Evolutionary conservation across 176 grass and related monocot genomes (phyloP).

Genomic region (Oryza glumipatula): DNA sequence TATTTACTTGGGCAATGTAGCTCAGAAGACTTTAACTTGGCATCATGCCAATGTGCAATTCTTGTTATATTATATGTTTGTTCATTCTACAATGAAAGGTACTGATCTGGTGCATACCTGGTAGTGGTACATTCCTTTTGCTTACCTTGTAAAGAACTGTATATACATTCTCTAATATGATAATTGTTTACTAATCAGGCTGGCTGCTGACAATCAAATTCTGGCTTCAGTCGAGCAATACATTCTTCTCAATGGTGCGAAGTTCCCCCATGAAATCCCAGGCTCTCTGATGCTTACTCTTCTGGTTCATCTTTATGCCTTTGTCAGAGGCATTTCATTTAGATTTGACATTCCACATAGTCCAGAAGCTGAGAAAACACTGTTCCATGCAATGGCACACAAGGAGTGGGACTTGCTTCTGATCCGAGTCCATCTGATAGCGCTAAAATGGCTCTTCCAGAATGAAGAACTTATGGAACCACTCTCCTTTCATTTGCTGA

Average conservation of each 20-base stretch:
- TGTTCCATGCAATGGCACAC: conserved; percentile 63
- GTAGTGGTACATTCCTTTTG: not conserved
- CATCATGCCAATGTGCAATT: conserved; percentile 78
- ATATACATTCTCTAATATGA: conserved; percentile 29
- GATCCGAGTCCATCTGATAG: conserved; percentile 59
- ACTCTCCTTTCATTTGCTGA: conserved; percentile 65
- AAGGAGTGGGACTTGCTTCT: conserved; percentile 77
- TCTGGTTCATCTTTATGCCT: conserved; percentile 81
- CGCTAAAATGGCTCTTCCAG: conserved; percentile 89
- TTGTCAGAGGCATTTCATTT: conserved; percentile 68
- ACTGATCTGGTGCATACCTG: conserved; percentile 26
- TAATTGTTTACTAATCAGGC: conserved; percentile 54
- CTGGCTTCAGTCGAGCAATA: conserved; percentile 96
- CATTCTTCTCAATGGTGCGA: conserved; percentile 78
- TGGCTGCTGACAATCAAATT: conserved; percentile 70
- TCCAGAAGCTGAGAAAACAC: conserved; percentile 74
- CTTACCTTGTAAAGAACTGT: conserved; percentile 15
- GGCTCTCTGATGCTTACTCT: conserved; percentile 67
- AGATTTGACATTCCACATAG: conserved; percentile 53
- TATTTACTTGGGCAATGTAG: conserved; percentile 80
- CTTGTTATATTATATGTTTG: conserved; percentile 76
- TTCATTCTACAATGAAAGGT: conserved; percentile 88
- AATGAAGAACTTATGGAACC: conserved; percentile 65
- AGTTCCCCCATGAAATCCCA: conserved; percentile 53
- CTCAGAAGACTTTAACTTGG: conserved; percentile 71